These are phyloP conservation scores for Pelargonium citronellum DNA, from an alignment of 441 rosid genomes.

Conservation along the genomic window DNA sequence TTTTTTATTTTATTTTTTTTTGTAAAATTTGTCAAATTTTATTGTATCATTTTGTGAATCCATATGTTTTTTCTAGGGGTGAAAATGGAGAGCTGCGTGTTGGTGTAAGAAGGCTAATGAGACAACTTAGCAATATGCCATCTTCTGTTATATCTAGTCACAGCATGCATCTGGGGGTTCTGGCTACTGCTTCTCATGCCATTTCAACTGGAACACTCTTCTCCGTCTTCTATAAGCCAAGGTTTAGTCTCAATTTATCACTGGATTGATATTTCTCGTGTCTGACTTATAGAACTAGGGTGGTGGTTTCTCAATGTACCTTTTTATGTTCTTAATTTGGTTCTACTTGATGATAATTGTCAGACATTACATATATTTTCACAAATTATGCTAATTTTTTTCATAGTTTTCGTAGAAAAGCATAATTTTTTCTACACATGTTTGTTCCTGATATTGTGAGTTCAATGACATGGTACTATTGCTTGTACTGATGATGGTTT, in stretches of 20 bases:
- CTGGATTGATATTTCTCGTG: background rate
- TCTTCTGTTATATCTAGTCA: constrained; percentile 95
- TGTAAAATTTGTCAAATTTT: background rate
- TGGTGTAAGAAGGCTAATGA: constrained; percentile 94
- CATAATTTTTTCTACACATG: background rate
- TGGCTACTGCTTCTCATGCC: constrained; percentile 99
- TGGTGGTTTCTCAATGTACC: background rate
- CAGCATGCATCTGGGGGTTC: constrained; percentile 98
- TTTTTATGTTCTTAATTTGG: background rate
- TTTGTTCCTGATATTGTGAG: background rate
- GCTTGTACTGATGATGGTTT: background rate
- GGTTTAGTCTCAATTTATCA: constrained; percentile 31
- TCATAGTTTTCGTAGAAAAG: background rate
- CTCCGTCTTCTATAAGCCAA: constrained; percentile 91
- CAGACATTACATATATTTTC: background rate
- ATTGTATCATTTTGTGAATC: background rate
- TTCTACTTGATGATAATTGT: background rate
- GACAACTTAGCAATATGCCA: constrained; percentile 85
- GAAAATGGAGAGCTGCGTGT: constrained; percentile 96
- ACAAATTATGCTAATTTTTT: background rate
- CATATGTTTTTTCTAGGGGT: constrained; percentile 39
- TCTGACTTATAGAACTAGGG: background rate
- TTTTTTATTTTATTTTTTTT: background rate
- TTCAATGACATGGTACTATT: background rate
- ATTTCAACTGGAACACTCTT: constrained; percentile 72